phyloP scores from a whole-genome alignment of 148 eudicot genomes.

The Persicaria tinctoria region DNA sequence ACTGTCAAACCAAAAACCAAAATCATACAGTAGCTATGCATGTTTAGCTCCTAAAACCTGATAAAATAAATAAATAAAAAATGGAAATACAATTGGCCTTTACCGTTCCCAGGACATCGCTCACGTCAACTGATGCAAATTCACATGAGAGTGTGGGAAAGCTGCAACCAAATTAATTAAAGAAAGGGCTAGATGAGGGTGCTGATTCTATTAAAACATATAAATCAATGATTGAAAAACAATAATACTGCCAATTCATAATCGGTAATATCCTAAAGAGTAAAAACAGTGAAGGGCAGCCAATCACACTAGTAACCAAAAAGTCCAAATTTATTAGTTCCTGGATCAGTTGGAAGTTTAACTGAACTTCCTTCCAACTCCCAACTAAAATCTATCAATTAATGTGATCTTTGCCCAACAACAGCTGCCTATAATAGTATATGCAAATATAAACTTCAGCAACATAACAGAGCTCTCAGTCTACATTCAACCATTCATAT shows the following conservation, averaged over 20 bases:
- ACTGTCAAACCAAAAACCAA: not conserved
- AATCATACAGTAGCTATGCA: not conserved
- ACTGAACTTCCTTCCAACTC: too few species aligned
- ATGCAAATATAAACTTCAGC: too few species aligned
- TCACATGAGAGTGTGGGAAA: conserved; percentile 95
- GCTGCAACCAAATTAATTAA: conserved; percentile 31
- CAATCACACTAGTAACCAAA: not conserved
- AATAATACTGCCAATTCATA: not conserved
- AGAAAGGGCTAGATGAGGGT: not conserved
- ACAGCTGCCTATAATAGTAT: too few species aligned
- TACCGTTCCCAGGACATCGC: conserved; percentile 97
- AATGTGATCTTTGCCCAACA: too few species aligned
- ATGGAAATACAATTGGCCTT: conserved; percentile 21
- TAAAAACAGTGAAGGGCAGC: not conserved
- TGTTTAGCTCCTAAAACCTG: conserved; percentile 2
- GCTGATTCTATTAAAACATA: not conserved
- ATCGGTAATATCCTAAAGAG: not conserved
- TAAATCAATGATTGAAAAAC: not conserved
- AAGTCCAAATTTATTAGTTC: too few species aligned
- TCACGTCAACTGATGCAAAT: conserved; percentile 96
- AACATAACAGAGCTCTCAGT: too few species aligned
- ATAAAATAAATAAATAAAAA: not conserved
- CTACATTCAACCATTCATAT: too few species aligned
- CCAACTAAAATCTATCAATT: too few species aligned
- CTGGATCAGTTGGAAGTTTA: too few species aligned